Base-by-base conservation (phyloP, 768 basidiomycete genomes). In the Lyophyllum atratum region DNA sequence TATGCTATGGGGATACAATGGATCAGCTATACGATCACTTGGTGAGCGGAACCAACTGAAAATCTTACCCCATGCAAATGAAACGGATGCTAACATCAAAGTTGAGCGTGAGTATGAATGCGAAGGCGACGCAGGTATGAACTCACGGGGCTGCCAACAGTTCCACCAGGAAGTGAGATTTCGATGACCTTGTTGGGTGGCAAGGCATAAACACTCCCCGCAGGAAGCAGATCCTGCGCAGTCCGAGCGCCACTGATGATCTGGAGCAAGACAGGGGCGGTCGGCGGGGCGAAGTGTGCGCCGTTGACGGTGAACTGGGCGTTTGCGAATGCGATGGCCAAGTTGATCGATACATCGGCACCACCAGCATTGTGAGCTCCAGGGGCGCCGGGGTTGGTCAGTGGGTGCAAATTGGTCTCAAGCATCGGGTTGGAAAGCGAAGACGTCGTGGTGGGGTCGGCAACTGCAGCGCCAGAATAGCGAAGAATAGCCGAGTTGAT, bases 401-500 rank as follows among this genome's bases (percentile, higher is more conserved):
- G 60, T 0, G 81, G 68, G 37, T 78, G 79, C 0, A 85, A 71
- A 33, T 66, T 60, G 11, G 66, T 65, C 56, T 84, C 81, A 2
- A 64, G 28, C 39, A 83, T 71, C 0, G 70, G 59, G 19, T 70
- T 68, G 1, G 44, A 29, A 42, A 42, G 47, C 25, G 52, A 43
- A 54, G 61, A 7, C 55, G 64, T 49, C 37, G 74, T 76, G 1
- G 70, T 74, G 2, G 84, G 84, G 24, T 85, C 82, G 11, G 60
- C 58, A 15, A 49, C 55, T 1, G 69, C 58, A 9, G 84, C 84
- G 12, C 78, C 80, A 0, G 34, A 63, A 55, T 85, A 85, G 45
- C 80, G 76, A 28, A 85, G 65, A 52, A 85, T 82, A 2, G 82
- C 84, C 45, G 72, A 73, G 65, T 80, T 82, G 55, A 77, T 69